phyloP scores from a whole-genome alignment of 805 yeast genomes.

The Saturnispora quitensis region DNA sequence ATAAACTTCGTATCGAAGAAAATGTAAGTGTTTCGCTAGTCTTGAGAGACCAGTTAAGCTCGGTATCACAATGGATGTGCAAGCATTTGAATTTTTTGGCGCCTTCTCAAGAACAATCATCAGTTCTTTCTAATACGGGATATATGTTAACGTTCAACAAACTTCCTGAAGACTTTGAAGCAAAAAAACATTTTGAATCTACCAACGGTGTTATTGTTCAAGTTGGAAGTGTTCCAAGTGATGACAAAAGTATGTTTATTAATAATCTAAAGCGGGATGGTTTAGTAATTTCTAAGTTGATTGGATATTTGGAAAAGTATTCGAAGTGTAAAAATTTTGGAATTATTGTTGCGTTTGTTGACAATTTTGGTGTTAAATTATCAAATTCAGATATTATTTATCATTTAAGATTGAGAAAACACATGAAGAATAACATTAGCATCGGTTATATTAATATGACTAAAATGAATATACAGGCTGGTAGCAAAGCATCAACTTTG shows the following conservation, averaged over 20 bases:
- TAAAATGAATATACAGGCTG: neutral
- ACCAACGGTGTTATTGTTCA: conserved; percentile 41
- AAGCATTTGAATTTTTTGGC: conserved; percentile 9
- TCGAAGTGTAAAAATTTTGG: conserved; percentile 6
- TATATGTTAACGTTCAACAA: conserved; percentile 28
- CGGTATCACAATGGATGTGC: conserved; percentile 21
- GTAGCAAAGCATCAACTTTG: neutral
- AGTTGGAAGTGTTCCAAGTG: conserved; percentile 33
- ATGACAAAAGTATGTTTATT: neutral
- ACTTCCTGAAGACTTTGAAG: conserved; percentile 33
- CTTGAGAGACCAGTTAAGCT: conserved; percentile 25
- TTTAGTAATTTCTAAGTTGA: conserved; percentile 8
- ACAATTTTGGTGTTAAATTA: conserved; percentile 1
- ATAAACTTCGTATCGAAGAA: conserved; percentile 1
- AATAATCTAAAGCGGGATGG: conserved; percentile 8
- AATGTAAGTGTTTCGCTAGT: conserved; percentile 26
- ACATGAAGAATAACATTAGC: neutral
- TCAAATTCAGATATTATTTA: conserved; percentile 4
- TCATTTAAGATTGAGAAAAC: conserved; percentile 1
- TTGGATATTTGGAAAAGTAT: conserved; percentile 3
- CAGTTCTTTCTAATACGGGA: conserved; percentile 4
- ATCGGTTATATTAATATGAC: conserved; percentile 10
- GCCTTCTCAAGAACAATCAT: neutral
- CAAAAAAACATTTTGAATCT: conserved; percentile 30
- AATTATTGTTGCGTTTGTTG: conserved; percentile 10